Evolutionary conservation across 331 rosid species (phyloP), one percentile per base, ranked within the genome.

Genomic region (Acacia concinna): DNA sequence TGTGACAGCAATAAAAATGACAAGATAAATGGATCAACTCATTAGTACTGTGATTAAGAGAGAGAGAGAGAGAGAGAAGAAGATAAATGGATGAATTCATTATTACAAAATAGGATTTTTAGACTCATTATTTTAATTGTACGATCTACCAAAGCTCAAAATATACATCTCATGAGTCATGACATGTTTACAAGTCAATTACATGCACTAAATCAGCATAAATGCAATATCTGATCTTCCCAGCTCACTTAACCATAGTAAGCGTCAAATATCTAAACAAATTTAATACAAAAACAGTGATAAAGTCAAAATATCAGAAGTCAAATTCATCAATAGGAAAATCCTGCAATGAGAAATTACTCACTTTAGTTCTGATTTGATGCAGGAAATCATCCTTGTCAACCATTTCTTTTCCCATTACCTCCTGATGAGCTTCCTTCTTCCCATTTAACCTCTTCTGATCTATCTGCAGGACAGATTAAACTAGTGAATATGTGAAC

Each of bases 351-450:
- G 57, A 34, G 40, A 76, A 54, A 54, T 13, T 30, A 78, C 96
- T 81, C 76, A 93, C 99, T 87, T 90, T 90, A 65, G 88, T 44
- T 89, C 96, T 88, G 88, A 96, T 96, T 82, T 96, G 99, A 51
- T 89, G 89, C 43, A 96, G 86, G 80, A 96, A 93, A 83, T 93
- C 97, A 65, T 90, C 97, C 63, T 87, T 88, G 64, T 91, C 96
- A 49, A 88, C 92, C 40, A 76, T 67, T 51, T 79, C 93, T 69
- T 79, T 76, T 31, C 27, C 65, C 41, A 71, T 46, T 28, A 34
- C 74, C 79, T 78, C 80, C 51, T 81, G 88, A 80, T 87, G 84
- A 66, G 83, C 77, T 78, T 87, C 89, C 32, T 78, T 89, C 76
- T 74, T 89, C 52, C 74, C 81, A 66, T 87, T 78, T 54, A 78